phyloP scores from a whole-genome alignment of 2,329 filamentous ascomycete genomes.

The Cucurbitaria berberidis region DNA sequence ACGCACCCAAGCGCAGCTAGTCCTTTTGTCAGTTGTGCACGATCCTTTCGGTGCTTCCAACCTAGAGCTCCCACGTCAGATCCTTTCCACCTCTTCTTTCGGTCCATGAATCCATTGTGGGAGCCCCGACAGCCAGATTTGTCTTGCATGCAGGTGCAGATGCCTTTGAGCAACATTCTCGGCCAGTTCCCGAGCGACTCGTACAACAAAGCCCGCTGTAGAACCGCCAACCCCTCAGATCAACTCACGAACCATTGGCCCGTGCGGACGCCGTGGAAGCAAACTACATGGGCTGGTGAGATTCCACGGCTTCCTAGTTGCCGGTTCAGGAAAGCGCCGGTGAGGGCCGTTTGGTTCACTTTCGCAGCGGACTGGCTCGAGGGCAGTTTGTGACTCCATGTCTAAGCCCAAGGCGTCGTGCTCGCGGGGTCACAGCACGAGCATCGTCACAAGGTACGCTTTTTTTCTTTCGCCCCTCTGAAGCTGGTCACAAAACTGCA shows the following conservation, averaged over 20 bases:
- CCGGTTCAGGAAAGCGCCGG: constrained; percentile 26
- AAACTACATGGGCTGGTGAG: constrained; percentile 29
- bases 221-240: constrained; percentile 29
- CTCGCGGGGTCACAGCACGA: constrained; percentile 33
- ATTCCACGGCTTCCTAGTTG: constrained; percentile 20
- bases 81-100: background rate
- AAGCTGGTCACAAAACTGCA: constrained; percentile 29
- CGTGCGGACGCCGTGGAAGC: constrained; percentile 36
- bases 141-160: constrained; percentile 10
- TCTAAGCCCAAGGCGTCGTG: constrained; percentile 20
- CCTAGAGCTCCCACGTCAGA: background rate
- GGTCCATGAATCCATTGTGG: background rate
- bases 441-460: constrained; percentile 35
- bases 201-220: constrained; percentile 38
- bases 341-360: constrained; percentile 31
- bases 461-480: constrained; percentile 20
- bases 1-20: background rate
- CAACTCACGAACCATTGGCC: constrained; percentile 43
- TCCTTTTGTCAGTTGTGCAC: background rate
- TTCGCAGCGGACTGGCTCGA: constrained; percentile 19
- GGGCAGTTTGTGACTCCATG: constrained; percentile 24
- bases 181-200: constrained; percentile 27
- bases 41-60: background rate
- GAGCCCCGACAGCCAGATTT: constrained; percentile 3
- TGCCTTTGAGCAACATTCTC: constrained; percentile 29